These are phyloP conservation scores for Phalaenopsis aphrodite DNA, from an alignment of 106 monocot species.

Conservation along the genomic window DNA sequence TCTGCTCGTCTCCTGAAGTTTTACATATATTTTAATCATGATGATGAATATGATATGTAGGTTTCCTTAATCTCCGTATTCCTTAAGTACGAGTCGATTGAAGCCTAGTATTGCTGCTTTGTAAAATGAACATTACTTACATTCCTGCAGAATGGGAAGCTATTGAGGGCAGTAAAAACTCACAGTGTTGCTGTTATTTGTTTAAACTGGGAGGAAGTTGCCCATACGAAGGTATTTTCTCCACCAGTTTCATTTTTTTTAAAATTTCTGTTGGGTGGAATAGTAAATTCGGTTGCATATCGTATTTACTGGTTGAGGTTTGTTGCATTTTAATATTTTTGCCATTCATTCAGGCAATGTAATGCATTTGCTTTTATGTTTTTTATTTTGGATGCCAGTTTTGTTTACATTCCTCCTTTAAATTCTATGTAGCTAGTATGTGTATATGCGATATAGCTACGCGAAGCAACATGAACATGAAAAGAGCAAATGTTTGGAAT, in stretches of 20 bases:
- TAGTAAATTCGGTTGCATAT: neutral
- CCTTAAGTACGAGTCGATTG: neutral
- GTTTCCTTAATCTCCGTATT: neutral
- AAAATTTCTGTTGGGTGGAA: neutral
- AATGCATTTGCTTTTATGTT: neutral
- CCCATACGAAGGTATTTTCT: slow-evolving; percentile 30
- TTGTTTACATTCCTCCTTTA: neutral
- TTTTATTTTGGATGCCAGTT: neutral
- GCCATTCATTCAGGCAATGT: neutral
- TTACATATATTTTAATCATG: neutral
- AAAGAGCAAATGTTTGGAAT: neutral
- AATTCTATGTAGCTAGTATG: neutral
- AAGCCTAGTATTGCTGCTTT: neutral
- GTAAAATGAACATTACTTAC: neutral
- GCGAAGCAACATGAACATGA: neutral
- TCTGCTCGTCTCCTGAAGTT: neutral
- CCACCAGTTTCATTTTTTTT: neutral
- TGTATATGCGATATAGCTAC: neutral
- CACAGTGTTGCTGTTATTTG: slow-evolving; percentile 63
- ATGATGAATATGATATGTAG: neutral
- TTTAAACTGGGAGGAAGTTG: slow-evolving; percentile 83
- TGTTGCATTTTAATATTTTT: neutral
- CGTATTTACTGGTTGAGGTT: neutral
- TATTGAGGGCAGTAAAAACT: slow-evolving; percentile 48
- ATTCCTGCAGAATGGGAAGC: slow-evolving; percentile 71